These are phyloP conservation scores for Theobroma grandiflorum DNA, from an alignment of 441 rosid species.

Conservation along the genomic window DNA sequence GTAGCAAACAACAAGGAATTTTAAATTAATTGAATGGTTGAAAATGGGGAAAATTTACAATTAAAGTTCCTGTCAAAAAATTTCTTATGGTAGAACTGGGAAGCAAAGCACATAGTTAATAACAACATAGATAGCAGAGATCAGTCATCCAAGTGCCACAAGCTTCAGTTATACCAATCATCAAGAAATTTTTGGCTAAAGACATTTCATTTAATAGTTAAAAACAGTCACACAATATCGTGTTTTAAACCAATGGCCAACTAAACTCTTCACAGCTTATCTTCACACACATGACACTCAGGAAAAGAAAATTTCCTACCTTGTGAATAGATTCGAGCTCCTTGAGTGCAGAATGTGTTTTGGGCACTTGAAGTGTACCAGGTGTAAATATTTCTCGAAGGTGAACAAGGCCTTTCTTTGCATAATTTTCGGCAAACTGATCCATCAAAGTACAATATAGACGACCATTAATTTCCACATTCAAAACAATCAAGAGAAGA, in stretches of 20 bases:
- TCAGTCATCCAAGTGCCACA: slow-evolving; percentile 53
- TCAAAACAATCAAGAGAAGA: slow-evolving; percentile 15
- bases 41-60: background rate
- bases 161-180: slow-evolving; percentile 53
- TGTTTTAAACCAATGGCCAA: background rate
- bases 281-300: background rate
- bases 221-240: slow-evolving; percentile 6
- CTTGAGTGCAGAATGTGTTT: slow-evolving; percentile 63
- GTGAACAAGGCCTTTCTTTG: slow-evolving; percentile 68
- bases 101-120: background rate
- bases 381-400: slow-evolving; percentile 85
- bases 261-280: background rate
- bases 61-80: background rate
- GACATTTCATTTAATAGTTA: background rate
- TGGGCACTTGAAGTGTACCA: slow-evolving; percentile 73
- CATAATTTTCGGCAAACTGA: slow-evolving; percentile 82
- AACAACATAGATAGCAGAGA: background rate
- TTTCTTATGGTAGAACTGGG: background rate
- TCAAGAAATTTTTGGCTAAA: slow-evolving; percentile 14
- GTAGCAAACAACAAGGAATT: slow-evolving; percentile 2
- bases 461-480: slow-evolving; percentile 20
- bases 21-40: background rate
- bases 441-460: slow-evolving; percentile 9
- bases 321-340: slow-evolving; percentile 97
- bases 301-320: slow-evolving; percentile 47